Evolutionary conservation across 352 stramenopile genomes (phyloP), one percentile per base, ranked within the genome.

Genomic region (Globisporangium ultimum): DNA sequence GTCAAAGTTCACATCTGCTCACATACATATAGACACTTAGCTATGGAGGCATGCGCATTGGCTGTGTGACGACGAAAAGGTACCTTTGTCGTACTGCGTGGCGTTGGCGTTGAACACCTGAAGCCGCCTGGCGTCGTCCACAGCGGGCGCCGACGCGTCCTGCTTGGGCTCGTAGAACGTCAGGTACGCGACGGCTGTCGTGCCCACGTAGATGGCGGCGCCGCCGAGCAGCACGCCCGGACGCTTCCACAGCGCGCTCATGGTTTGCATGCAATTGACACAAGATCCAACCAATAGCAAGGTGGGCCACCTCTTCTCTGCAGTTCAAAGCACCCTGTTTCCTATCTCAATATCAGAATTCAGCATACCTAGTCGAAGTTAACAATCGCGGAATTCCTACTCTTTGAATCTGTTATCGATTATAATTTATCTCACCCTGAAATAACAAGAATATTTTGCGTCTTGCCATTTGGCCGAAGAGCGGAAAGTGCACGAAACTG

Each of bases 51-150:
- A 55, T 18, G 15, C 32, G 2, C 21, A 14, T 28, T 15, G 10
- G 20, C n/a, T n/a, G n/a, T n/a, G n/a, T n/a, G n/a, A 34, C 13
- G 36, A 22, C 21, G 20, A 41, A 14, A 13, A 61, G 57, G 45
- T 49, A 85, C 75, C 75, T 68, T 74, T 68, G 69, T 93, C 81
- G 60, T 93, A 93, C 64, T 87, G 64, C 51, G 66, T 54, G 41
- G 84, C 83, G 61, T 93, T 91, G 18, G 62, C 52, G 75, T 93
- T 68, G 59, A 91, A 93, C 28, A 90, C 73, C 47, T 76, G 62
- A 53, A 80, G 71, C 11, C 84, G 80, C 21, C 68, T 70, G 55
- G 61, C 73, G 58, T 87, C 76, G 53, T 64, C 77, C 47, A 93
- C 69, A 11, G 47, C 42, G n/a, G 64, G 62, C 20, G 60, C 53